These are phyloP conservation scores for Lathyrus tuberosus DNA, from an alignment of 306 rosid species.

Conservation along the genomic window DNA sequence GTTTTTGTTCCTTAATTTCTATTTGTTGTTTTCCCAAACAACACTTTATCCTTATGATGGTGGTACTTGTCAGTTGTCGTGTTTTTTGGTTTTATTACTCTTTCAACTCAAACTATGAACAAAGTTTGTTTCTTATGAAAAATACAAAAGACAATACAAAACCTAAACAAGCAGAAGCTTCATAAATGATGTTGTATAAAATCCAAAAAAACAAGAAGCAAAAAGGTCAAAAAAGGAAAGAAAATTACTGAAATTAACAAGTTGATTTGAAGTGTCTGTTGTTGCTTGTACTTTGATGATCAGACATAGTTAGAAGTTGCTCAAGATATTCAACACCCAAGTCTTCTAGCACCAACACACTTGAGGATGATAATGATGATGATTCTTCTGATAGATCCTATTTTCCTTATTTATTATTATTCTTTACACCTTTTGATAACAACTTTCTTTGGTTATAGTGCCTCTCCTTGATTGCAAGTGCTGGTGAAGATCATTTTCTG, in stretches of 20 bases:
- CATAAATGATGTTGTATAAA: background rate
- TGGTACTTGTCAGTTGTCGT: too few relatives aligned
- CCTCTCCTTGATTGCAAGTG: conserved; percentile 53
- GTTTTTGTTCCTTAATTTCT: too few relatives aligned
- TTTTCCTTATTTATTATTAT: conserved; percentile 27
- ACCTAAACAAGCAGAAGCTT: background rate
- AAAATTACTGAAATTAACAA: background rate
- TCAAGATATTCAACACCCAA: conserved; percentile 71
- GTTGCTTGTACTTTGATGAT: conserved; percentile 18
- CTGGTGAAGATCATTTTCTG: conserved; percentile 51
- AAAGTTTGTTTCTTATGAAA: background rate
- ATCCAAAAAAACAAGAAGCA: background rate
- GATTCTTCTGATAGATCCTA: background rate
- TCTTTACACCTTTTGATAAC: conserved; percentile 12
- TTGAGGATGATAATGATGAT: background rate
- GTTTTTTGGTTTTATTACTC: background rate
- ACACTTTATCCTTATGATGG: too few relatives aligned
- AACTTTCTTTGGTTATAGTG: conserved; percentile 19
- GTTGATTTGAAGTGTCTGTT: background rate
- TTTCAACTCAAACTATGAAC: background rate
- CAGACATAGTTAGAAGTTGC: conserved; percentile 47
- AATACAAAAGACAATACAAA: background rate
- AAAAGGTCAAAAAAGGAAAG: background rate
- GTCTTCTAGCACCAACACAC: conserved; percentile 50
- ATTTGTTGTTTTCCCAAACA: too few relatives aligned